Conservation (phyloP, 164 flowering plant genomes). For the Tetracentron sinense region DNA sequence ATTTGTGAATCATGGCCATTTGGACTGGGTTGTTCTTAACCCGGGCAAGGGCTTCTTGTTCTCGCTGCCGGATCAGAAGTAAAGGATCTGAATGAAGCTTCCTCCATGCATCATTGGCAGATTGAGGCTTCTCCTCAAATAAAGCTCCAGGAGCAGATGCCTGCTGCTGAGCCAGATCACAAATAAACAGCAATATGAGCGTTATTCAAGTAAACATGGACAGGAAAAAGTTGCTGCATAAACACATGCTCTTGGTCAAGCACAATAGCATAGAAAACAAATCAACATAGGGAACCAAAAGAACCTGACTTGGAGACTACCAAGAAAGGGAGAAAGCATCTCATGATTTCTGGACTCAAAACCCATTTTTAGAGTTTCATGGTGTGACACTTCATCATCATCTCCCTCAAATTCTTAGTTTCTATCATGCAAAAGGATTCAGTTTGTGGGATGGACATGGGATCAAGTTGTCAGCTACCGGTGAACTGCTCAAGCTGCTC, state of each 20-base stretch:
- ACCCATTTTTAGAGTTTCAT: too few species aligned
- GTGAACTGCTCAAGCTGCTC: too few species aligned
- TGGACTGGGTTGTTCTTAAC: slow-evolving; percentile 88
- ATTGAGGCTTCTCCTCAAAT: slow-evolving; percentile 89
- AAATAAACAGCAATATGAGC: not conserved
- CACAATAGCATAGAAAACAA: not conserved
- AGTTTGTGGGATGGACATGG: too few species aligned
- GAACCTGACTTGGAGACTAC: too few species aligned
- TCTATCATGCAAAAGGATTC: too few species aligned
- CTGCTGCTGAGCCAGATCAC: slow-evolving; percentile 25
- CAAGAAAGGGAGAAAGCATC: too few species aligned
- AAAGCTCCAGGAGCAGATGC: slow-evolving; percentile 72
- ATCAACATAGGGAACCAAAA: too few species aligned
- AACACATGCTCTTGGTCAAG: not conserved
- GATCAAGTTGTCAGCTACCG: too few species aligned
- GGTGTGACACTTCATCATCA: too few species aligned
- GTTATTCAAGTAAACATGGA: not conserved
- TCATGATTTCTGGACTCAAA: too few species aligned
- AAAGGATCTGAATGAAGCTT: slow-evolving; percentile 95
- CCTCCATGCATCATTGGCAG: slow-evolving; percentile 97
- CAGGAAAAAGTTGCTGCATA: not conserved
- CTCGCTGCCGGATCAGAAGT: slow-evolving; percentile 83
- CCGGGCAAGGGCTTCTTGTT: slow-evolving; percentile 87
- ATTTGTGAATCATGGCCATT: slow-evolving; percentile 90
- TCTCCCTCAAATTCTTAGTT: too few species aligned